phyloP scores from a whole-genome alignment of 2,329 filamentous ascomycete genomes.

The Tolypocladium amazonense region DNA sequence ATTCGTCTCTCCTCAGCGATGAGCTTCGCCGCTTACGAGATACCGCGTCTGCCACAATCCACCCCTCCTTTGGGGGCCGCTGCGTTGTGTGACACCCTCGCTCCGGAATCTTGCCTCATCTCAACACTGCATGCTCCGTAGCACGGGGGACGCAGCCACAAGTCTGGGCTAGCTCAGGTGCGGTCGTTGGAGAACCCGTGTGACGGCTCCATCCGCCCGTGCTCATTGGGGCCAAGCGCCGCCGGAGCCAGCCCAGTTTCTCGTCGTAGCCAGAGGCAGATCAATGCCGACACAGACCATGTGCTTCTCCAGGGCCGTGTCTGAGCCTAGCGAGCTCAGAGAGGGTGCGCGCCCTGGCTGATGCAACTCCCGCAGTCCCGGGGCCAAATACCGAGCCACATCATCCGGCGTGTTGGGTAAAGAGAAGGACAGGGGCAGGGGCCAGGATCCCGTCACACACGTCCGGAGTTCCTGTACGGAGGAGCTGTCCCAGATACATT shows the following conservation, averaged over 20 bases:
- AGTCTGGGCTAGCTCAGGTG: not conserved
- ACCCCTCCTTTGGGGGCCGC: conserved; percentile 1
- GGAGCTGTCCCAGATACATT: not conserved
- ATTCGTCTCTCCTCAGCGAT: conserved; percentile 11
- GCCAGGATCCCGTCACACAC: not conserved
- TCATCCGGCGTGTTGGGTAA: conserved; percentile 6
- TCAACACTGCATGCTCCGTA: conserved; percentile 1
- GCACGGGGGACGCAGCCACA: not conserved
- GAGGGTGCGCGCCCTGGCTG: not conserved
- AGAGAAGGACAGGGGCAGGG: not conserved
- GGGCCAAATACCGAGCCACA: conserved; percentile 4
- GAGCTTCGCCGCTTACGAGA: conserved; percentile 3
- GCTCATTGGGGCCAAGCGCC: not conserved
- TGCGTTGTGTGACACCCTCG: conserved; percentile 3
- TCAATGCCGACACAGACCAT: not conserved
- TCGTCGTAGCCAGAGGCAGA: not conserved
- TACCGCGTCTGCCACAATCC: conserved; percentile 1
- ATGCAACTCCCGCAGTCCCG: not conserved
- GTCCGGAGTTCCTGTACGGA: conserved; percentile 1
- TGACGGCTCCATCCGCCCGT: not conserved
- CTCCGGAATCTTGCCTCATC: conserved; percentile 8
- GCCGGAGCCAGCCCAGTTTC: not conserved
- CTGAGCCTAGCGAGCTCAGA: not conserved
- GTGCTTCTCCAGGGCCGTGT: not conserved
- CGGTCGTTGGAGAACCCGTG: not conserved